Conservation (phyloP, 345 rosid genomes). For the Conringia planisiliqua region DNA sequence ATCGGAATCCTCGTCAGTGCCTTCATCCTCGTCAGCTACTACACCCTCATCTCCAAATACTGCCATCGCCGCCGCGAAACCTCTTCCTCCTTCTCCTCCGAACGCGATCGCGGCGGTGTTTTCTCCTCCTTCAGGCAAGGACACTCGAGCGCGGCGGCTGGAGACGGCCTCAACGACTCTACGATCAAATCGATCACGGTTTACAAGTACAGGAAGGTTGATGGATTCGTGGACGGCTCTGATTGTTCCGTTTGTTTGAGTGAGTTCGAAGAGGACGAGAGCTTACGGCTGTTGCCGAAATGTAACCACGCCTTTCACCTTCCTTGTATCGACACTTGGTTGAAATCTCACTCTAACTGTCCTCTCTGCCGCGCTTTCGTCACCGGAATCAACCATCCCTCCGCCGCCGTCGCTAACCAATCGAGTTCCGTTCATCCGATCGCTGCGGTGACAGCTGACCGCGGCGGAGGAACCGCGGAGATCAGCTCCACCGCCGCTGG, state of each 20-base stretch:
- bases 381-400: neutral
- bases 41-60: constrained; percentile 61
- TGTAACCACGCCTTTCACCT: constrained; percentile 87
- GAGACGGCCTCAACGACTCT: constrained; percentile 57
- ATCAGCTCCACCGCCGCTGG: neutral
- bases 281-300: constrained; percentile 59
- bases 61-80: constrained; percentile 44
- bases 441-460: neutral
- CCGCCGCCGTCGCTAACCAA: neutral
- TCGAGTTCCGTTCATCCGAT: neutral
- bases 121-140: constrained; percentile 17
- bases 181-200: constrained; percentile 54
- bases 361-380: constrained; percentile 70
- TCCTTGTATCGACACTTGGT: constrained; percentile 83
- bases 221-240: constrained; percentile 52
- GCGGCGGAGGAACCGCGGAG: neutral
- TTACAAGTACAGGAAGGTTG: constrained; percentile 49
- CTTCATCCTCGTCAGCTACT: constrained; percentile 69
- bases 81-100: neutral
- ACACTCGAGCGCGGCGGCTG: neutral
- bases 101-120: neutral
- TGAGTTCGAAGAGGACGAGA: constrained; percentile 74
- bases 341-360: constrained; percentile 74
- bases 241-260: constrained; percentile 76
- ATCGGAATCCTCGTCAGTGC: constrained; percentile 69